A percentile compares a stretch with the other conserved stretches of the same genome.
Evolutionary conservation across 495 filamentous ascomycete species (phyloP).

Genomic region (Hyaloscypha hepaticicola): DNA sequence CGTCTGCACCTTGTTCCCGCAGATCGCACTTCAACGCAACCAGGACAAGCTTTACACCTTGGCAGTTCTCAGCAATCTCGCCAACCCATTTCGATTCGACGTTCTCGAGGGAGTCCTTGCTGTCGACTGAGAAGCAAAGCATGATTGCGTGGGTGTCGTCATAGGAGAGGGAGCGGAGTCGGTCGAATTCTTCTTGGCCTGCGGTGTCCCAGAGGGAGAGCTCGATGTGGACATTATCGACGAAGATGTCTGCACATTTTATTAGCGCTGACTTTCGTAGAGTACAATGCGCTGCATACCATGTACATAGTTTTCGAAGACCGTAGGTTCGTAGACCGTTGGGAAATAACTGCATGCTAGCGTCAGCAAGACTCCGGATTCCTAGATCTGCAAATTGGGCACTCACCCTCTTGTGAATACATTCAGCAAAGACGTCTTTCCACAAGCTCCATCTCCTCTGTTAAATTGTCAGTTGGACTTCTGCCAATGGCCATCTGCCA

Average conservation of each 20-base stretch:
- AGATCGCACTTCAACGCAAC: conserved; percentile 97
- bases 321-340: conserved; percentile 97
- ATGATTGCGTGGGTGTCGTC: conserved; percentile 98
- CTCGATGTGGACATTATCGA: conserved; percentile 94
- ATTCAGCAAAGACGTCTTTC: conserved; percentile 95
- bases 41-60: conserved; percentile 89
- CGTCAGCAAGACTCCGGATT: conserved; percentile 18
- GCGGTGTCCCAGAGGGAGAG: conserved; percentile 98
- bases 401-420: conserved; percentile 96
- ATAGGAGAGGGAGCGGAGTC: conserved; percentile 90
- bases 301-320: conserved; percentile 99
- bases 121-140: conserved; percentile 97
- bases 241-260: conserved; percentile 77
- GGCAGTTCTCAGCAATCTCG: conserved; percentile 97
- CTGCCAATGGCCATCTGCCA: not conserved
- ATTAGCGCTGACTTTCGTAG: not conserved
- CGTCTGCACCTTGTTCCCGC: conserved; percentile 64
- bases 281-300: conserved; percentile 52
- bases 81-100: conserved; percentile 97
- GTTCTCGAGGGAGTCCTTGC: conserved; percentile 94
- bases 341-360: conserved; percentile 77
- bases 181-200: conserved; percentile 98
- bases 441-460: conserved; percentile 95
- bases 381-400: not conserved
- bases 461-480: conserved; percentile 27